Evolutionary conservation across 1,284 basidiomycete species (phyloP), one percentile per base, ranked within the genome.

Genomic region (Austroboletus novae-zelandiae): DNA sequence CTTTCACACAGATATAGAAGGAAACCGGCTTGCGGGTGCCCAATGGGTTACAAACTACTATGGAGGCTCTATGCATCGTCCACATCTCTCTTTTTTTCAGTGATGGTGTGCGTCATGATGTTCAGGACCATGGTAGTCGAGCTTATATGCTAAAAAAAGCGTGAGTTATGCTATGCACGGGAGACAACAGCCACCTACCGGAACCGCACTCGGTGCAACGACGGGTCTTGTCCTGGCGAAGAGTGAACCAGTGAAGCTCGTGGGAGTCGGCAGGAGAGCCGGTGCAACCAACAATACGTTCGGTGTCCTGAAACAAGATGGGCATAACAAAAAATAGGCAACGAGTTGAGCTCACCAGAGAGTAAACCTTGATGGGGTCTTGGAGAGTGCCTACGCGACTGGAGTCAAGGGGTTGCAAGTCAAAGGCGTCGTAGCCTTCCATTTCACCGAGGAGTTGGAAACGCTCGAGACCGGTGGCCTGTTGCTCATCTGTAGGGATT

Each of bases 381-480:
- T 81, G 80, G 64, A 90, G 79, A 47, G 96, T 98, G 57, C 96
- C 96, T 67, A 94, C 72, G 65, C 91, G 84, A 72, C 84, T 88
- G 57, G 94, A 77, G 67, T 94, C 86, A 57, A 98, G 80, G 42
- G 94, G 91, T 58, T 83, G 80, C 70, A 88, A 80, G 73, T 98
- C 94, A 77, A 98, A 99, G 50, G 95, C 85, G 42, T 94, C 87
- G 47, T 93, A 74, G 51, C 94, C 95, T 73, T 94, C 84, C 65
- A 94, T 77, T 60, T 91, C 86, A 65, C 91, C 92, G 53, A 98
- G 74, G 46, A 97, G 77, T 75, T 99, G 92, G 68, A 95, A 85
- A 72, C 96, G 91, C 74, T 98, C 95, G 54, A 98, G 79, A 85
- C 96, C 95, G 59, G 96, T 99, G 29, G 95, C 83, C 75, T 99